These are phyloP conservation scores for Chlamydomonas urium DNA, from an alignment of 139 green algal genomes.

Conservation along the genomic window DNA sequence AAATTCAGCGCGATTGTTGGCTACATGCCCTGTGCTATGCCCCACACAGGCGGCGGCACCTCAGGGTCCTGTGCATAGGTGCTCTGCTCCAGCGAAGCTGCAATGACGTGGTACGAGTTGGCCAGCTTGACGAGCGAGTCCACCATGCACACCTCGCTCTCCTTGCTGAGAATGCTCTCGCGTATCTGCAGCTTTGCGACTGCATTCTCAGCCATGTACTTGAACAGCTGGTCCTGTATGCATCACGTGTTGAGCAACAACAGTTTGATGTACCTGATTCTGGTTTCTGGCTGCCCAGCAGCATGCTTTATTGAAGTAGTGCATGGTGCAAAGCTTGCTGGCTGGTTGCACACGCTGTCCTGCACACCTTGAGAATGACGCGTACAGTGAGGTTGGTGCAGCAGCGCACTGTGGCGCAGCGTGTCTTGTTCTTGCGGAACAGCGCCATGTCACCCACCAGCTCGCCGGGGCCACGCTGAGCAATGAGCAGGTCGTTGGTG, in stretches of 20 bases:
- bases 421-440: background rate
- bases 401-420: conserved; percentile 9
- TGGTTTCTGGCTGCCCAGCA: background rate
- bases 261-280: too few relatives aligned
- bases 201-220: conserved; percentile 45
- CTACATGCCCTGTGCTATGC: too few relatives aligned
- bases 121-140: conserved; percentile 49
- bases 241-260: too few relatives aligned
- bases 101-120: conserved; percentile 38
- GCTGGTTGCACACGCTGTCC: background rate
- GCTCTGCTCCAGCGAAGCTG: conserved; percentile 26
- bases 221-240: conserved; percentile 30
- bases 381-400: background rate
- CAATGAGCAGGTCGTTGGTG: conserved; percentile 3
- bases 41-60: too few relatives aligned
- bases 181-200: conserved; percentile 37
- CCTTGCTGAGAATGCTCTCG: conserved; percentile 48
- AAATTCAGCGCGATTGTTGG: too few relatives aligned
- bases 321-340: background rate
- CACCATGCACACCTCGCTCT: conserved; percentile 51
- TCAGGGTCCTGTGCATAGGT: too few relatives aligned
- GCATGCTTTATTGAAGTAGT: background rate
- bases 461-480: conserved; percentile 8
- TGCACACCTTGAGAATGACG: conserved; percentile 7
- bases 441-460: conserved; percentile 9